Percentiles rank a stretch among this genome's conserved stretches.
Conservation (phyloP, 139 green algal genomes). For the Chlorella sorokiniana region DNA sequence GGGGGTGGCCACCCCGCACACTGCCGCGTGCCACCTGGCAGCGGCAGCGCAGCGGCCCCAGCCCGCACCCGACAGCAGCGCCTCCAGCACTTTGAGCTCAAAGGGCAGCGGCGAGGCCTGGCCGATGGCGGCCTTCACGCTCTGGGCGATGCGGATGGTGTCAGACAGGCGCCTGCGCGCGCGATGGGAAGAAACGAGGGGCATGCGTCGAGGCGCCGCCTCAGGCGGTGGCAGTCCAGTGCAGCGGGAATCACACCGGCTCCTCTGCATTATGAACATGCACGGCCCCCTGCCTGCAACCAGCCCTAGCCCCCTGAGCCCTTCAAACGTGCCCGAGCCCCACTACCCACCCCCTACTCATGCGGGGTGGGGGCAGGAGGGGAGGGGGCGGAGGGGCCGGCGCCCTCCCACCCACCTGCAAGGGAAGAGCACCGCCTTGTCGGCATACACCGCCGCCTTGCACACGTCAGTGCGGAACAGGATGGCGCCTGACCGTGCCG, state of each 20-base stretch:
- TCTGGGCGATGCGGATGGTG: constrained; percentile 48
- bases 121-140: constrained; percentile 39
- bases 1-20: not conserved
- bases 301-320: not conserved
- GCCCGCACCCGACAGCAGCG: constrained; percentile 41
- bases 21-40: not conserved
- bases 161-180: constrained; percentile 40
- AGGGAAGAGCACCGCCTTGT: constrained; percentile 56
- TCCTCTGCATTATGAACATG: not conserved
- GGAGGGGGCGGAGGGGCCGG: no score
- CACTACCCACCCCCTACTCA: no score
- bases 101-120: constrained; percentile 42
- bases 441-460: constrained; percentile 47
- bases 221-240: no score
- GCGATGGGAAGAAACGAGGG: not conserved
- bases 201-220: no score
- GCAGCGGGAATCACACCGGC: no score
- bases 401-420: constrained; percentile 15
- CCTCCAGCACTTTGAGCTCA: constrained; percentile 63
- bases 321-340: no score
- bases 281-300: not conserved
- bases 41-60: not conserved
- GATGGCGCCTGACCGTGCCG: constrained; percentile 33
- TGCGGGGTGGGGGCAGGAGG: no score
- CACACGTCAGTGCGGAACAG: constrained; percentile 52